Evolutionary conservation across 306 rosid genomes (phyloP), one percentile per base, ranked within the genome.

Genomic region (Casuarina equisetifolia): DNA sequence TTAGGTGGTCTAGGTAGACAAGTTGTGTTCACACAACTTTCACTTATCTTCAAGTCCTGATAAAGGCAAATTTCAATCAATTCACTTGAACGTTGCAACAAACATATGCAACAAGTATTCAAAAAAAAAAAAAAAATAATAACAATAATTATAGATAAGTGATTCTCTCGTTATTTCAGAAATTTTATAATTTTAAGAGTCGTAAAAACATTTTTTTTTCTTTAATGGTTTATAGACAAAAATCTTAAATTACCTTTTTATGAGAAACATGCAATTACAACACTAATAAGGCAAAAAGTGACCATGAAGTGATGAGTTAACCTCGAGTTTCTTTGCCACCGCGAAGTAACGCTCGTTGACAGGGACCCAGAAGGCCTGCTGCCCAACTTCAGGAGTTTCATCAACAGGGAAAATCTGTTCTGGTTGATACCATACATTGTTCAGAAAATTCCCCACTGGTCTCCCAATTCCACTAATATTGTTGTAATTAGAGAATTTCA

Each of bases 401-500:
- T 82, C 19, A 40, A 93, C 48, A 0, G 96, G 96, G 57, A 84
- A 93, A 43, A 85, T 63, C 79, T 90, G 89, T 74, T 93, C 98
- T n/a, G 91, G 84, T 78, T 87, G 93, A 68, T 81, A 93, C 97
- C 97, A 93, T 3, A 86, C 86, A 58, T 74, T 90, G 80, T 91
- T 93, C 50, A 91, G 51, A 75, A 87, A 81, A 77, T 88, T 91
- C 46, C 75, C 55, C 10, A 25, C 73, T 45, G 76, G 19, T 9
- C 71, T 81, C 4, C 35, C 75, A 72, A 64, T 57, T 82, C 35
- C 45, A 43, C 86, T 85, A 73, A 57, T 32, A 79, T 78, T 83
- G 69, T 64, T 86, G 87, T 72, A 91, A 61, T 84, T 35, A 0
- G 92, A 49, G 79, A 91, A 86, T 3, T 82, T 59, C 4, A 92